These are phyloP conservation scores for Paradendryphiella salina DNA, from an alignment of 2,329 filamentous ascomycete species.

Conservation along the genomic window DNA sequence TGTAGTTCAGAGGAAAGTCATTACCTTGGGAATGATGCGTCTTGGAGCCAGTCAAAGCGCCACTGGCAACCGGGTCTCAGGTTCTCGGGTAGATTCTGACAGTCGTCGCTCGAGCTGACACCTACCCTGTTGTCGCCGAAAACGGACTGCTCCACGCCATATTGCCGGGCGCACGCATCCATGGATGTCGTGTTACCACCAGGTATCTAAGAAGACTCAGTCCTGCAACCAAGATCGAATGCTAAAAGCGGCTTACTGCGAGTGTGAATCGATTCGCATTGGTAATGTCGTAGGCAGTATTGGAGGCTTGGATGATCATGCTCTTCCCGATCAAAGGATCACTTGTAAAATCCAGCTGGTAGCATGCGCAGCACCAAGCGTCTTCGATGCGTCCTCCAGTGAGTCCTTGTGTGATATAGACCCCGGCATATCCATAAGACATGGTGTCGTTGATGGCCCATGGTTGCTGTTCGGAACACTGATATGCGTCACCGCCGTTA, in stretches of 20 bases:
- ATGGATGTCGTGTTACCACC: slow-evolving; percentile 44
- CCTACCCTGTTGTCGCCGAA: slow-evolving; percentile 39
- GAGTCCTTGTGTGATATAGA: slow-evolving; percentile 50
- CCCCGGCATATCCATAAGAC: slow-evolving; percentile 68
- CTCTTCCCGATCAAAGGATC: slow-evolving; percentile 61
- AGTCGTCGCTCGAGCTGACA: slow-evolving; percentile 37
- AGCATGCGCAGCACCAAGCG: slow-evolving; percentile 69
- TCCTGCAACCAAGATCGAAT: not conserved
- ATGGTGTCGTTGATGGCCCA: slow-evolving; percentile 63
- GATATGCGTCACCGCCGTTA: slow-evolving; percentile 58
- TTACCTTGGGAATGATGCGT: slow-evolving; percentile 42
- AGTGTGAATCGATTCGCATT: slow-evolving; percentile 43
- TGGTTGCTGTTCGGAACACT: slow-evolving; percentile 63
- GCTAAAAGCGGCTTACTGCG: slow-evolving; percentile 30
- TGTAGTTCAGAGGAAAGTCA: slow-evolving; percentile 7
- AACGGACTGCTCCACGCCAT: slow-evolving; percentile 37
- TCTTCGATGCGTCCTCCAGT: slow-evolving; percentile 55
- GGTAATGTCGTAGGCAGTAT: slow-evolving; percentile 55
- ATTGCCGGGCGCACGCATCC: slow-evolving; percentile 42
- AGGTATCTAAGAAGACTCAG: slow-evolving; percentile 34
- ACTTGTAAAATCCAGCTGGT: slow-evolving; percentile 63
- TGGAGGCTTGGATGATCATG: slow-evolving; percentile 67
- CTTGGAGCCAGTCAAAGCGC: slow-evolving; percentile 45
- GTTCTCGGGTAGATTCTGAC: slow-evolving; percentile 39
- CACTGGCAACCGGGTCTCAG: slow-evolving; percentile 37